phyloP scores from a whole-genome alignment of 2,329 filamentous ascomycete genomes.

The Juglanconis oblonga region DNA sequence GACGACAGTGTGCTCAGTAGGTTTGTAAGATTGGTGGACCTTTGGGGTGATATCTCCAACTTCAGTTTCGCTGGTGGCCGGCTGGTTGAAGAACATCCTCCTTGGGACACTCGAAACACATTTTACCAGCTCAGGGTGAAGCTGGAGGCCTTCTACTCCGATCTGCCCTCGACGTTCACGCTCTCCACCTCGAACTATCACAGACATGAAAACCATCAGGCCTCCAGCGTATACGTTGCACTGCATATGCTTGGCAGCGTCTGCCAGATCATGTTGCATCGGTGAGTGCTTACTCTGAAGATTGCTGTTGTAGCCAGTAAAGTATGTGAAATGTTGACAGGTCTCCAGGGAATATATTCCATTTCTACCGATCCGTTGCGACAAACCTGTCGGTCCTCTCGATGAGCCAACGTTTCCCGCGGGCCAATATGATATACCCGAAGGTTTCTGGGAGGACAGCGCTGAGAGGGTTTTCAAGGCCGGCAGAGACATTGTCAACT shows the following conservation, averaged over 20 bases:
- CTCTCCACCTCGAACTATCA: constrained; percentile 61
- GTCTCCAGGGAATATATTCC: constrained; percentile 55
- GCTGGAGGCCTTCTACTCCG: constrained; percentile 50
- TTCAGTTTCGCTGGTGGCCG: constrained; percentile 53
- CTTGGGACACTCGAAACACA: constrained; percentile 55
- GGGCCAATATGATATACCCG: constrained; percentile 38
- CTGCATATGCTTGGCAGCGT: constrained; percentile 65
- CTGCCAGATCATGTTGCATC: constrained; percentile 65
- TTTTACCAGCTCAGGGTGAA: constrained; percentile 52
- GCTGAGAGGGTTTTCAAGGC: constrained; percentile 62
- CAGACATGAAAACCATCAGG: constrained; percentile 62
- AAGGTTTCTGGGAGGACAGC: constrained; percentile 60
- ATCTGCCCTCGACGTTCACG: constrained; percentile 54
- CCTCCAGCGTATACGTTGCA: constrained; percentile 62
- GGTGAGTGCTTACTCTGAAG: constrained; percentile 25
- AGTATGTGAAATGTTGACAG: not conserved
- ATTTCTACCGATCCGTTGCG: constrained; percentile 58
- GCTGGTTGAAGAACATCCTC: constrained; percentile 47
- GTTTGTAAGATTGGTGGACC: constrained; percentile 57
- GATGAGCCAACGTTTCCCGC: constrained; percentile 55
- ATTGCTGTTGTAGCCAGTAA: not conserved
- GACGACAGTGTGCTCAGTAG: constrained; percentile 49
- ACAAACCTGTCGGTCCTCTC: constrained; percentile 50
- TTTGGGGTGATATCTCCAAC: constrained; percentile 57
- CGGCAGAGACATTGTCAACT: constrained; percentile 60